Evolutionary conservation across 805 yeast species (phyloP), one percentile per base, ranked within the genome.

Genomic region (Wickerhamomyces bovis): DNA sequence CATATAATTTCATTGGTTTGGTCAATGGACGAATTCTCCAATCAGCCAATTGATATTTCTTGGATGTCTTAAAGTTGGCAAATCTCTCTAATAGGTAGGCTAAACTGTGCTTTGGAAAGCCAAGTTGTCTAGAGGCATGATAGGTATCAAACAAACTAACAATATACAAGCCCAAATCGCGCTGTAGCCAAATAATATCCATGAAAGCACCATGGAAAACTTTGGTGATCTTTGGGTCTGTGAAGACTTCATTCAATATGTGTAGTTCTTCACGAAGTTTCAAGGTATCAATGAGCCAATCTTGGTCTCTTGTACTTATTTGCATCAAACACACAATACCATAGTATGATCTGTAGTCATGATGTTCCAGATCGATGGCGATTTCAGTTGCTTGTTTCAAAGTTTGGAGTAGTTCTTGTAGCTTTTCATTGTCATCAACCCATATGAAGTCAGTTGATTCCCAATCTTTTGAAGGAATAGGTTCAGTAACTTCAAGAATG

Each of bases 141-240:
- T 76, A 92, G 0, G 99, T 94, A 65, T 94, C 99, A 63, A 94
- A 92, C 25, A 94, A 66, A 39, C 90, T 77, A 6, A 94, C 99
- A 6, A 94, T 69, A 58, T 94, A 94, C 10, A 94, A 65, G 0
- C 99, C 99, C 46, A 94, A 73, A 61, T 94, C 99, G 53, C 98
- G 74, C 68, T 94, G 99, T 31, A 94, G 71, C 99, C 99, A 94
- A 40, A 89, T 82, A 4, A 94, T 85, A 71, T 94, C 99, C 96
- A 89, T 89, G 55, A 80, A 83, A 0, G 99, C 96, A 50, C 99
- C 99, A 64, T 94, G 99, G 54, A 94, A 80, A 1, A 94, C 95
- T 61, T 94, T 94, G 25, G 88, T 70, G 28, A 92, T 81, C 6
- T 67, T 55, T 0, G 98, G 97, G 64, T 94, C 71, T 2, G 97